Evolutionary conservation across 2,329 filamentous ascomycete genomes (phyloP).

Genomic region (Colletotrichum liaoningense): DNA sequence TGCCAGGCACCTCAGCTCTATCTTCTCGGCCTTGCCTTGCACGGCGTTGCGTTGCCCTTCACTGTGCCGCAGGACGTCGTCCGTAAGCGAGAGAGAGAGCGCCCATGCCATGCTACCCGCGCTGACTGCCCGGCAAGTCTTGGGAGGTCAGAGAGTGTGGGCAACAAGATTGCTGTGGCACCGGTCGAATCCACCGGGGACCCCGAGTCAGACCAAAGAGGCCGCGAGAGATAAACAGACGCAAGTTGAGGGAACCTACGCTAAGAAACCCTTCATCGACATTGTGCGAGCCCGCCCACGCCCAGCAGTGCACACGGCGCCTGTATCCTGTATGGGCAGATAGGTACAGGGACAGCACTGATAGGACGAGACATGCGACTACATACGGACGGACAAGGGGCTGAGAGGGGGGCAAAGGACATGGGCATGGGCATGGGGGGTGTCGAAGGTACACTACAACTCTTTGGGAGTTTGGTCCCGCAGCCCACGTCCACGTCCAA

Average conservation of each 20-base stretch:
- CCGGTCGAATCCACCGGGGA: conserved; percentile 30
- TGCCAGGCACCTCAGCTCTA: conserved; percentile 16
- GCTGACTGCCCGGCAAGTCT: conserved; percentile 27
- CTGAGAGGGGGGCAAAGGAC: conserved; percentile 14
- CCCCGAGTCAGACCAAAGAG: conserved; percentile 31
- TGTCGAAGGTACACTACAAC: conserved; percentile 9
- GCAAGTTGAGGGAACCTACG: conserved; percentile 30
- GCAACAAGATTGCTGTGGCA: conserved; percentile 34
- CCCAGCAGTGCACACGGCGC: not conserved
- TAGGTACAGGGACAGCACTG: conserved; percentile 10
- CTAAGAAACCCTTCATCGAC: not conserved
- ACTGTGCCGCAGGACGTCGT: conserved; percentile 16
- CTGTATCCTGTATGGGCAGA: not conserved
- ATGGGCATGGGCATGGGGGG: conserved; percentile 26
- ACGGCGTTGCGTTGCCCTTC: not conserved
- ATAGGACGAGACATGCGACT: conserved; percentile 13
- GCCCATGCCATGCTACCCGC: not conserved
- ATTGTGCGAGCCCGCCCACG: conserved; percentile 12
- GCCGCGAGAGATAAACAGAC: conserved; percentile 26
- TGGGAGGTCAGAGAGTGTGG: conserved; percentile 14
- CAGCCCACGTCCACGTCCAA: conserved; percentile 20
- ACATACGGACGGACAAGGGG: conserved; percentile 2
- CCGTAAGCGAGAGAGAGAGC: conserved; percentile 2
- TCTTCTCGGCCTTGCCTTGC: not conserved
- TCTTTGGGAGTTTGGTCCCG: conserved; percentile 8